Evolutionary conservation across 768 basidiomycete species (phyloP), one percentile per base, ranked within the genome.

Genomic region (Russula sp.): DNA sequence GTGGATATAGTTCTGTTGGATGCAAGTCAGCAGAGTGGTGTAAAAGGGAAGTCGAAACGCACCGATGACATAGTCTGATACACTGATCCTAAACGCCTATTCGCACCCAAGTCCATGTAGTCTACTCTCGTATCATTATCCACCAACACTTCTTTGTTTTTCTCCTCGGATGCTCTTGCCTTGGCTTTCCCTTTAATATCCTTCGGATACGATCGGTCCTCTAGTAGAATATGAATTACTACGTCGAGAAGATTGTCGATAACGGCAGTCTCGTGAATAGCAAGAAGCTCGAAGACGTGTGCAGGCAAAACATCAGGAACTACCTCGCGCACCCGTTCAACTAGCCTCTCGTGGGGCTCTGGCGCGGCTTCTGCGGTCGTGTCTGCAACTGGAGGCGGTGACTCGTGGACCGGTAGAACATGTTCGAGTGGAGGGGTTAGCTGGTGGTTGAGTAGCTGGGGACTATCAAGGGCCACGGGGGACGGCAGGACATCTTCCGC

Each of bases 231-330:
- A 53, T 87, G 82, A 9, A 92, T 65, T 0, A 87, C 80, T 7
- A 72, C 71, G 67, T 86, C 80, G 41, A 83, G 75, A 45, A 81
- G 78, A 14, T 74, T 65, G 1, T 75, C 73, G 5, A 66, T 58
- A 46, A 75, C 71, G 5, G 72, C 66, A 5, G 75, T 72, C 34
- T 79, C 69, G 63, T 80, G 74, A 47, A 76, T 69, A 41, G 76
- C 71, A 35, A 88, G 68, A 36, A 88, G 80, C 1, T 70, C 63
- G 25, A 76, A 69, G 13, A 79, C 79, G 65, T 89, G 78, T 3
- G 76, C 66, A 0, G 84, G 82, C 22, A 80, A 76, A 25, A 89
- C 85, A 66, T 90, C 86, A 0, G 89, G 89, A 13, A 90, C 70
- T 48, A 91, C 80, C 67, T 88, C 86, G 41, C 87, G 74, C 35